Conservation (phyloP, 139 green algal species). For the Penium margaritaceum region DNA sequence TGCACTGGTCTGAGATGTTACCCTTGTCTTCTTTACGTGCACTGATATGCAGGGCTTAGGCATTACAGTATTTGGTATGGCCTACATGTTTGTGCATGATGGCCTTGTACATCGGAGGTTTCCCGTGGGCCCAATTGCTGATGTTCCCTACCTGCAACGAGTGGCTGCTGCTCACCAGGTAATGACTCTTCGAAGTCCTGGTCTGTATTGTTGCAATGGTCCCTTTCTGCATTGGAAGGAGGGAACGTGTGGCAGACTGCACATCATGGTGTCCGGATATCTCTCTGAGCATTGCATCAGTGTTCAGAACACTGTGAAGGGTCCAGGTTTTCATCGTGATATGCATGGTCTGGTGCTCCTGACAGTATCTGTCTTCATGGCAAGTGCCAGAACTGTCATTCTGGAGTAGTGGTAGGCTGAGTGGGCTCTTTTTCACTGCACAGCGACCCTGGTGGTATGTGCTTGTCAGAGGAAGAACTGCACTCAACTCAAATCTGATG, state of each 20-base stretch:
- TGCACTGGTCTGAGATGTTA: too few species aligned
- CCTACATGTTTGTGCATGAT: conserved; percentile 98
- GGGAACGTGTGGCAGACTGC: too few species aligned
- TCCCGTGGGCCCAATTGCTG: conserved; percentile 79
- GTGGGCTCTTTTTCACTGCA: too few species aligned
- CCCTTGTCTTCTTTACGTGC: too few species aligned
- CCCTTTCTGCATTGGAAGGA: too few species aligned
- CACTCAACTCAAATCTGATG: too few species aligned
- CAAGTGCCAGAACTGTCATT: too few species aligned
- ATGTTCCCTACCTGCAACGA: conserved; percentile 77
- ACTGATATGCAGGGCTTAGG: conserved; percentile 82
- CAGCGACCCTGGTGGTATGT: neutral
- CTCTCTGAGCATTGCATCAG: neutral
- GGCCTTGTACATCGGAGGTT: conserved; percentile 89
- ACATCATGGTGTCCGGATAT: too few species aligned
- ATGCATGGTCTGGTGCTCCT: neutral
- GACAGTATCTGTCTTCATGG: too few species aligned
- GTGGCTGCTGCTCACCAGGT: conserved; percentile 76
- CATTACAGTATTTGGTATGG: conserved; percentile 93
- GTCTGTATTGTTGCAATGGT: conserved; percentile 2
- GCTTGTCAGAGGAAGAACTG: too few species aligned
- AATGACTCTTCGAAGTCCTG: neutral
- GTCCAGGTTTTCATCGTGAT: neutral
- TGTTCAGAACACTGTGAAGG: neutral
- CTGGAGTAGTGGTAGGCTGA: too few species aligned